phyloP scores from a whole-genome alignment of 208 protist species.

The Herpetomonas muscarum region DNA sequence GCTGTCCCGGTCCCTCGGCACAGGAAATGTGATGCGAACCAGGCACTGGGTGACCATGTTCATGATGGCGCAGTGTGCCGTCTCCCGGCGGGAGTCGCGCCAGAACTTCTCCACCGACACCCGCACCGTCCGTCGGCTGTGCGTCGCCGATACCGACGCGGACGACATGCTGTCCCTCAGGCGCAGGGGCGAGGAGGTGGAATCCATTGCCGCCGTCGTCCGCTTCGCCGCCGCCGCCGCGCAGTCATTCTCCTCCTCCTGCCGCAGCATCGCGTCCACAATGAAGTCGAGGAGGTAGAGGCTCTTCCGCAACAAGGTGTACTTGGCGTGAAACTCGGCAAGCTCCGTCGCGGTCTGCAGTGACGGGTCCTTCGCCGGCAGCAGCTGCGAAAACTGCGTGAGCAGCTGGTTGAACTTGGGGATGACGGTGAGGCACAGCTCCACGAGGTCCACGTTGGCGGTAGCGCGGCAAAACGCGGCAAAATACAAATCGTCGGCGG shows the following conservation, averaged over 20 bases:
- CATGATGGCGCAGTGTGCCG: too few species aligned
- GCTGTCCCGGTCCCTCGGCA: too few species aligned
- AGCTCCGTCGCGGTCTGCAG: constrained; percentile 1
- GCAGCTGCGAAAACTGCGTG: constrained; percentile 14
- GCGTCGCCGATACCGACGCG: too few species aligned
- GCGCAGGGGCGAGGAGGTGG: too few species aligned
- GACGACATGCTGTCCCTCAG: too few species aligned
- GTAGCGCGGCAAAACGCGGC: neutral
- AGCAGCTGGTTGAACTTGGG: constrained; percentile 24
- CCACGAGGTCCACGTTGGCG: neutral
- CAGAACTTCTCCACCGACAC: too few species aligned
- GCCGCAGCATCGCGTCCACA: neutral
- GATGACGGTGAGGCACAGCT: constrained; percentile 10
- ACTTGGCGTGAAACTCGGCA: constrained; percentile 11
- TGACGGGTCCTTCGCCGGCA: constrained; percentile 1
- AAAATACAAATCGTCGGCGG: constrained; percentile 11
- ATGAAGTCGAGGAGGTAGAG: constrained; percentile 20
- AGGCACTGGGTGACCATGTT: too few species aligned
- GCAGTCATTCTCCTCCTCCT: neutral
- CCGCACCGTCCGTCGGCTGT: too few species aligned
- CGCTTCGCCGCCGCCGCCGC: neutral
- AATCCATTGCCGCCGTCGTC: too few species aligned
- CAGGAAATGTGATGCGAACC: too few species aligned
- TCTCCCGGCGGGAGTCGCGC: too few species aligned
- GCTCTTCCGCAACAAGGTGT: constrained; percentile 20